A percentile compares a stretch with the other conserved stretches of the same genome.
These are phyloP conservation scores for Jaltomata sinuosa DNA, from an alignment of 257 asterid species.

Conservation along the genomic window DNA sequence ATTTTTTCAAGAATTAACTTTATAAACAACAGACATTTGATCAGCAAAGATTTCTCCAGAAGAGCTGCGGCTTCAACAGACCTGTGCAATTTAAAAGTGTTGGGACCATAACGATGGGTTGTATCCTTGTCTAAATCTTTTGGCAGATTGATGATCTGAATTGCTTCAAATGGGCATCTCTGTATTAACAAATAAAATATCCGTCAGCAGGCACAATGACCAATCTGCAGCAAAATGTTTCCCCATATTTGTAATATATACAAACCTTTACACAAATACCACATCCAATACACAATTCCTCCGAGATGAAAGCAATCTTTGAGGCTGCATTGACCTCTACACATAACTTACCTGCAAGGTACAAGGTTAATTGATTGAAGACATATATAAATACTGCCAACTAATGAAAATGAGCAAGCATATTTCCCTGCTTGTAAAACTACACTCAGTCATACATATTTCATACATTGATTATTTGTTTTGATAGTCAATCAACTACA, in stretches of 20 bases:
- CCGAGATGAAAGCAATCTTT: conserved; percentile 91
- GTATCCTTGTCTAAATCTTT: conserved; percentile 94
- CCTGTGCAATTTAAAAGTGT: conserved; percentile 96
- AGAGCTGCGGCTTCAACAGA: conserved; percentile 15
- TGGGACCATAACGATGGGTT: conserved; percentile 97
- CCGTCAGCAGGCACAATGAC: conserved; percentile 1
- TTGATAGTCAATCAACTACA: neutral
- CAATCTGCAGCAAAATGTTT: neutral
- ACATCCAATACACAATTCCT: conserved; percentile 96
- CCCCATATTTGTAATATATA: neutral
- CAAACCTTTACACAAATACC: conserved; percentile 97
- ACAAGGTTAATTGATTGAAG: neutral
- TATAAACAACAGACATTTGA: conserved; percentile 1
- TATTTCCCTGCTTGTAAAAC: neutral
- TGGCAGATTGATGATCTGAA: conserved; percentile 91
- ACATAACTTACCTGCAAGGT: conserved; percentile 73
- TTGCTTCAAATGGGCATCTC: conserved; percentile 98
- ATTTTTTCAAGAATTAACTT: neutral
- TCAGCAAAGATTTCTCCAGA: neutral
- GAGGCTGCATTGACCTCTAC: conserved; percentile 73
- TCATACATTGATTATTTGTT: neutral
- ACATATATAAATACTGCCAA: neutral
- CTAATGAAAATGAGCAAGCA: neutral
- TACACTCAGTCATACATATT: neutral
- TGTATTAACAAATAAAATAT: conserved; percentile 15